Base-by-base conservation (phyloP, 2,329 filamentous ascomycete species). In the Polytolypa hystricis region DNA sequence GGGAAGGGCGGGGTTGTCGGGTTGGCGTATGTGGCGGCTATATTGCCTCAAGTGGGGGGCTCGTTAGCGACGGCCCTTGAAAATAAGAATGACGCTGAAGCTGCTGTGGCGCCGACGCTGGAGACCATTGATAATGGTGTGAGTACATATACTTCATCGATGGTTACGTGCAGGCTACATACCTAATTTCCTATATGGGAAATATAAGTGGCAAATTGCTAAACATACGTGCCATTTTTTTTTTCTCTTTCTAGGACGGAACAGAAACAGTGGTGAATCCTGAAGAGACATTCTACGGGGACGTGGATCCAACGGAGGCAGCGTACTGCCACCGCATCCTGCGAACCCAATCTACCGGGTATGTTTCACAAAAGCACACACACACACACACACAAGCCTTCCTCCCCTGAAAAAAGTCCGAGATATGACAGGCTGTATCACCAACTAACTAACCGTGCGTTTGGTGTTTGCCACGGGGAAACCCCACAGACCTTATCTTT, bases 21-120 rank as follows among this genome's bases (percentile, higher is more conserved):
- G 26, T 18, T 42, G 25, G 21, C 39, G 11, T 44, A 34, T 20
- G 18, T 44, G 7, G 33, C 39, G 4, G 36, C 36, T 18, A 12
- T 40, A 26, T 8, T 44, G 12, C 11, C 33, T 3, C 5, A 8
- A 12, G 15, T 12, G 10, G 33, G 38, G 1, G 10, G 25, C 10
- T 2, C 5, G n/a, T 5, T 15, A 3, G 11, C 19, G 21, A 30
- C 33, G 10, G 3, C 8, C 6, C 1, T 23, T 5, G 5, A 27
- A 4, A 10, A 30, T 5, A 5, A 2, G 4, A 21, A n/a, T n/a
- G n/a, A n/a, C n/a, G n/a, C n/a, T n/a, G n/a, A n/a, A n/a, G n/a
- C n/a, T n/a, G n/a, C n/a, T n/a, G n/a, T n/a, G n/a, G n/a, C n/a
- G n/a, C n/a, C n/a, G n/a, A n/a, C n/a, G n/a, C n/a, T n/a, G n/a